Evolutionary conservation across 352 stramenopile species (phyloP), one percentile per base, ranked within the genome.

Genomic region (Phytopythium chamaehyphon): DNA sequence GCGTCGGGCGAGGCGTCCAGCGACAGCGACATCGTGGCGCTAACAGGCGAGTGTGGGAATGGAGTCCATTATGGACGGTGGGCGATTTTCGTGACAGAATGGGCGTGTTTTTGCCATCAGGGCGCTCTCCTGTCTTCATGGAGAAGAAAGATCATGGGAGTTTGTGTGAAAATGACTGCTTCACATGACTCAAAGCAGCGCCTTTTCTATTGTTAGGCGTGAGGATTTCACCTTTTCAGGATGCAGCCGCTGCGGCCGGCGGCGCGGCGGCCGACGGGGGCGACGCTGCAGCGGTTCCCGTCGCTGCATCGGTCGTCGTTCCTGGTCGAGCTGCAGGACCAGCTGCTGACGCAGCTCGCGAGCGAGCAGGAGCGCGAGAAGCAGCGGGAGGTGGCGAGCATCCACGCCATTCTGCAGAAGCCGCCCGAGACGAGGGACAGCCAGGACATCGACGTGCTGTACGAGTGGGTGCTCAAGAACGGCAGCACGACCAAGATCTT

Each of bases 401-500:
- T 90, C 49, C 76, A 80, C 47, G 64, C 69, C 39, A 80, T 88
- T 36, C 52, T 90, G 9, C 46, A 75, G 31, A 73, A 68, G 38
- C 31, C 60, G 0, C 67, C 76, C 0, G 76, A 88, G 45, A 40
- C 51, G 38, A 62, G 76, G 19, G 74, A 86, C 19, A 47, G 64
- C 0, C 42, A 61, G 21, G 80, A 93, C n/a, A 78, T 93, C 31
- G 83, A 93, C 53, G 73, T 55, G 19, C 57, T 93, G 15, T 91
- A 90, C 57, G 78, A 91, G 12, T 93, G 76, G 68, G 83, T 90
- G 22, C 61, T 90, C 51, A 70, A 76, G 36, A 93, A 93, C 40
- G 79, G 76, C n/a, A 89, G 72, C 53, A 93, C 80, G 9, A 86
- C 74, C 55, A 85, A 87, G 53, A 88, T 93, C 49, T 90, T 93